A percentile compares a stretch with the other conserved stretches of the same genome.
Conservation (phyloP, 2,329 filamentous ascomycete genomes). For the Tolypocladium tundrense region DNA sequence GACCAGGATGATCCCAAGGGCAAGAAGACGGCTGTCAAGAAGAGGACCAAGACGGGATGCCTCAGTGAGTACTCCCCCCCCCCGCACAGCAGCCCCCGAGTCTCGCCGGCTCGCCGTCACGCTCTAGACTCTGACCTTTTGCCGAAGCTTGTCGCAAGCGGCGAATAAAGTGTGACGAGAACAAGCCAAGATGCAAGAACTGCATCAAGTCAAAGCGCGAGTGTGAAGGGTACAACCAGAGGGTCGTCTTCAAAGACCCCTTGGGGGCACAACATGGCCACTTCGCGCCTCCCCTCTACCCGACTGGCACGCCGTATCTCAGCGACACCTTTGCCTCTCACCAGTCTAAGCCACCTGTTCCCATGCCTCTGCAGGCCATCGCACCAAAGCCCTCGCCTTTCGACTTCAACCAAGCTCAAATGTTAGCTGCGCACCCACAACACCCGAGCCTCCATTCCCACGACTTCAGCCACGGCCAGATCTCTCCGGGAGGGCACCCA, state of each 20-base stretch:
- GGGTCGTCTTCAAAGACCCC: slow-evolving; percentile 70
- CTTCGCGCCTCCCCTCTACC: slow-evolving; percentile 31
- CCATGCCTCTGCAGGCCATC: slow-evolving; percentile 30
- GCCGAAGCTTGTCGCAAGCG: slow-evolving; percentile 74
- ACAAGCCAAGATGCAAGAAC: slow-evolving; percentile 70
- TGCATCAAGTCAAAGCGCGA: slow-evolving; percentile 77
- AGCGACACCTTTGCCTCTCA: slow-evolving; percentile 13
- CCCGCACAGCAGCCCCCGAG: not conserved
- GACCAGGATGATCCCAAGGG: slow-evolving; percentile 30
- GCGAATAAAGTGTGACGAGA: slow-evolving; percentile 95
- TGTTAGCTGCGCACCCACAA: slow-evolving; percentile 1
- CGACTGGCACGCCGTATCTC: slow-evolving; percentile 25
- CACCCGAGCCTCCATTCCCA: not conserved
- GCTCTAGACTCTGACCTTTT: slow-evolving; percentile 9
- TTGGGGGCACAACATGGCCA: slow-evolving; percentile 29
- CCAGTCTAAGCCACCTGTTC: slow-evolving; percentile 26
- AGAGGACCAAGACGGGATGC: slow-evolving; percentile 86
- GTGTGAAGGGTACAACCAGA: slow-evolving; percentile 76
- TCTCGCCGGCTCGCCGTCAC: not conserved
- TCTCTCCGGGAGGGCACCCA: slow-evolving; percentile 1
- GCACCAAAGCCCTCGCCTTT: slow-evolving; percentile 39
- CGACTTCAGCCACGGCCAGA: slow-evolving; percentile 2
- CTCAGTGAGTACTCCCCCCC: slow-evolving; percentile 51
- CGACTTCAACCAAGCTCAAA: slow-evolving; percentile 7
- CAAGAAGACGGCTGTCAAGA: slow-evolving; percentile 43